Evolutionary conservation across 2,329 filamentous ascomycete genomes (phyloP), one percentile per base, ranked within the genome.

Genomic region (Emmonsia crescens): DNA sequence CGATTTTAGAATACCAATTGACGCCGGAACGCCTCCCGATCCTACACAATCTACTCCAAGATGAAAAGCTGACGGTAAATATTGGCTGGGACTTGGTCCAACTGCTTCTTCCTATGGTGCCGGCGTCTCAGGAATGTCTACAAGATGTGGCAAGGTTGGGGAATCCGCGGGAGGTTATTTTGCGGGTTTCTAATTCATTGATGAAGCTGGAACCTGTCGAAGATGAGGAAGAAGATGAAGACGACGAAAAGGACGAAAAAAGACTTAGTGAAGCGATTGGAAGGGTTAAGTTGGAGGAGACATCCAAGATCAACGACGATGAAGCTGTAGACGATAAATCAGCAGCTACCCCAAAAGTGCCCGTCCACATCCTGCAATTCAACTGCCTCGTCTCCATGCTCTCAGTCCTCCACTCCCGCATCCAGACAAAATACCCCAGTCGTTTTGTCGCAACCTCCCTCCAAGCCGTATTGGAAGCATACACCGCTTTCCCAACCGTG

Each of bases 61-160:
- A 86, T 77, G 78, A 82, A 63, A 80, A 78, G 55, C 71, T 87
- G 42, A 85, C 83, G 3, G 78, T 78, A 52, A 85, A 85, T 65
- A 87, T 87, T 67, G 85, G 85, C 63, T 87, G 85, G 85, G 85
- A 87, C 70, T 71, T 87, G 49, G 81, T 87, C 5, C 82, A 85
- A 66, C 72, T 86, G 10, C 76, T 87, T 1, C 74, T 86, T 19
- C 84, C 84, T 1, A 77, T 85, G 63, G 72, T 87, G 3, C 83
- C 83, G 1, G 77, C 79, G 2, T 84, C 83, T 0, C 76, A 80
- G 59, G 76, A 82, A 66, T 87, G 85, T 68, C 71, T 87, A 10
- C 79, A 85, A 62, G 83, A 85, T 70, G 79, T 87, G 60, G 83
- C 84, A 16, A 75, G 80, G 9, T 74, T 85, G 40, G 85, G 85